Evolutionary conservation across 2,329 filamentous ascomycete genomes (phyloP).

Genomic region (Monosporascus ibericus): DNA sequence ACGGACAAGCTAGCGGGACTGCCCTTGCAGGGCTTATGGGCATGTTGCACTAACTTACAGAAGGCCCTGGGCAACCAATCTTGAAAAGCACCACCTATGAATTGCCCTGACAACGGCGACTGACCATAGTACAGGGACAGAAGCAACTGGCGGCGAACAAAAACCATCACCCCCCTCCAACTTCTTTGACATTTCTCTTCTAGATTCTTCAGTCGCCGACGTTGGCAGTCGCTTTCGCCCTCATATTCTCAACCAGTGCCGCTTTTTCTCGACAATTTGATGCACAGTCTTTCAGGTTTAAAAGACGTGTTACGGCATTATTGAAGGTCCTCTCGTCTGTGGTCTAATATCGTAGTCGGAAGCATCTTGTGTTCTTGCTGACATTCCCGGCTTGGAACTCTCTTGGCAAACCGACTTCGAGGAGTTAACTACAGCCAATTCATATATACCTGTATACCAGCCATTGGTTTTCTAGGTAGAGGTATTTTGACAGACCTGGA

Average conservation of each 20-base stretch:
- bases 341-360: not conserved
- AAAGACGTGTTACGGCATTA: not conserved
- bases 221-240: not conserved
- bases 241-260: not conserved
- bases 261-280: not conserved
- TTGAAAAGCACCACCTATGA: not conserved
- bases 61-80: not conserved
- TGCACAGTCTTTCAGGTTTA: not conserved
- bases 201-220: not conserved
- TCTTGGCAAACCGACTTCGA: too few relatives aligned
- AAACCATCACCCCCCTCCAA: not conserved
- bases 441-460: too few relatives aligned
- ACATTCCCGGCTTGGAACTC: too few relatives aligned
- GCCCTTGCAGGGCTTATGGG: not conserved
- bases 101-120: slow-evolving; percentile 1
- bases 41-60: not conserved
- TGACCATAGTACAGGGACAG: not conserved
- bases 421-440: too few relatives aligned
- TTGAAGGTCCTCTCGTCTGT: not conserved
- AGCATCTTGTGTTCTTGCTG: not conserved
- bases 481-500: too few relatives aligned
- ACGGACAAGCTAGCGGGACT: not conserved
- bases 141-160: not conserved
- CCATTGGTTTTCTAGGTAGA: too few relatives aligned
- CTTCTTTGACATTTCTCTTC: not conserved